Base-by-base conservation (phyloP, 768 basidiomycete genomes). In the Leucocoprinus leucothites region DNA sequence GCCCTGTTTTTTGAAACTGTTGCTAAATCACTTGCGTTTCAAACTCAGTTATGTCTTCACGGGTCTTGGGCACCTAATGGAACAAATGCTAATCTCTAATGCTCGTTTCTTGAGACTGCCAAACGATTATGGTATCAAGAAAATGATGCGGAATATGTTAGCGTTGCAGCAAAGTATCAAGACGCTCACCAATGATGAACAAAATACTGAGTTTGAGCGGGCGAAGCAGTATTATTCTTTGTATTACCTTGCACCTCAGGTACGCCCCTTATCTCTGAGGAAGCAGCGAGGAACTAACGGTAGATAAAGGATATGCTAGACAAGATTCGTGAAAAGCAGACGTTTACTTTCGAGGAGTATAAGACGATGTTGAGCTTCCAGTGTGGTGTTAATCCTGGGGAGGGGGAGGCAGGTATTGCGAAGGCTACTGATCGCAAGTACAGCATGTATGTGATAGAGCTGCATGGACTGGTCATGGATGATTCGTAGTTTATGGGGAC, bases 81-180 rank as follows among this genome's bases (percentile, higher is more conserved):
- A 97, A 67, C 82, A 89, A 53, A 73, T 91, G 44, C 73, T 98
- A 51, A 85, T 98, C 59, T 76, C 78, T 7, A 82, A 87, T 57
- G 91, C 89, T 22, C 82, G 84, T 34, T 73, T 82, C 54, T 78
- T 98, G 53, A 83, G 81, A 16, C 63, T 77, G 34, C 85, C 84
- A 9, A 97, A 91, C 61, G 67, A 73, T 0, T 82, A 83, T 55
- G 96, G 96, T 1, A 81, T 95, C 60, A 81, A 85, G 65, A 97
- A 96, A 72, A 88, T 98, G 60, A 70, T 84, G 65, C 84, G 93
- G 25, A 95, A 96, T 68, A 88, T 96, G 46, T 78, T 94, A 31
- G 91, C 96, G 18, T 77, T 98, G 35, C 94, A 96, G 64, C 96
- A 98, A 67, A 86, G 89, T 62, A 80, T 95, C 64, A 91, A 90